Percentiles rank a stretch among this genome's conserved stretches.
These are phyloP conservation scores for Coemansia reversa DNA, from an alignment of 192 early-diverging fungal genomes.

Conservation along the genomic window DNA sequence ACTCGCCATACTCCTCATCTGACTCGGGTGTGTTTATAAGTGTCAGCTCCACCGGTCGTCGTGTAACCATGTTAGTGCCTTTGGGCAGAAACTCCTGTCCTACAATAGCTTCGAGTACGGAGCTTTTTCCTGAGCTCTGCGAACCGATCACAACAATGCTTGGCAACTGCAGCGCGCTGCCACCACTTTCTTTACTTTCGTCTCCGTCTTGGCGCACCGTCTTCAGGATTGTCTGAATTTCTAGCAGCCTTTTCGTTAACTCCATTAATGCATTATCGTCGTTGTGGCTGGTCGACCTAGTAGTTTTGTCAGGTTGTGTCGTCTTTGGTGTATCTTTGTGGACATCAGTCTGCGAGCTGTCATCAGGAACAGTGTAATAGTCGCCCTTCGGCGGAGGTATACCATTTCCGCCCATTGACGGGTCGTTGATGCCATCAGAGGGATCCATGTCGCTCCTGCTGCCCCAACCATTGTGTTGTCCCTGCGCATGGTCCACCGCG, in stretches of 20 bases:
- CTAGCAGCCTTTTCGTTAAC: constrained; percentile 91
- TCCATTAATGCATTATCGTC: constrained; percentile 54
- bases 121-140: constrained; percentile 85
- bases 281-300: background rate
- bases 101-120: constrained; percentile 83
- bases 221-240: constrained; percentile 91
- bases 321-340: background rate
- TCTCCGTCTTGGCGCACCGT: constrained; percentile 60
- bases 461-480: constrained; percentile 23
- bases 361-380: constrained; percentile 49
- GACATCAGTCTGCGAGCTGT: constrained; percentile 13
- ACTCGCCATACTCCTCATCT: constrained; percentile 80
- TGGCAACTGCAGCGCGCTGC: constrained; percentile 77
- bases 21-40: constrained; percentile 77
- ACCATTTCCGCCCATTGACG: constrained; percentile 17
- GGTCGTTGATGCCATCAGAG: background rate
- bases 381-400: constrained; percentile 42
- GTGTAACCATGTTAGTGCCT: constrained; percentile 82
- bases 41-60: constrained; percentile 81
- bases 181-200: constrained; percentile 18
- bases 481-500: constrained; percentile 31
- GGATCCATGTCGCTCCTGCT: constrained; percentile 8
- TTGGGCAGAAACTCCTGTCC: constrained; percentile 85
- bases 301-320: background rate
- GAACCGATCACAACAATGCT: constrained; percentile 86